Evolutionary conservation across 2,329 filamentous ascomycete species (phyloP).

Genomic region (Ophiostoma tasmaniense): DNA sequence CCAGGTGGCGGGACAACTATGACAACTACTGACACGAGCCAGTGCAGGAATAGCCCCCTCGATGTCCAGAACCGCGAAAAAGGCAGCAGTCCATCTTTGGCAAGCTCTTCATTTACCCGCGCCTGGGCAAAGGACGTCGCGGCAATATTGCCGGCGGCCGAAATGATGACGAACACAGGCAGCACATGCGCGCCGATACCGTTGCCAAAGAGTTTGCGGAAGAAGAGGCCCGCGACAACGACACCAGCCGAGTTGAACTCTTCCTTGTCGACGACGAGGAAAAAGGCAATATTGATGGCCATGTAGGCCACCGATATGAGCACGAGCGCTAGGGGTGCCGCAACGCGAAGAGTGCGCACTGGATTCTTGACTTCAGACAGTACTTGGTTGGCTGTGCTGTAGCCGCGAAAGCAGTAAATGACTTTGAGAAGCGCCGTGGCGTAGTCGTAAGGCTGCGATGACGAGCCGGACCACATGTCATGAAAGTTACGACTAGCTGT

Average conservation of each 20-base stretch:
- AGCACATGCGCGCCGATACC: neutral
- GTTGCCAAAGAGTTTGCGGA: neutral
- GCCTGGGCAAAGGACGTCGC: neutral
- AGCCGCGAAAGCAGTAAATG: slow-evolving; percentile 47
- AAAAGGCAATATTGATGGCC: neutral
- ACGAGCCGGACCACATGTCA: slow-evolving; percentile 32
- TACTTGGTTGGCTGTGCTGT: slow-evolving; percentile 47
- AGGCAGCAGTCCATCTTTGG: neutral
- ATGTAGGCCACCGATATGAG: neutral
- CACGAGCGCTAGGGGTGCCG: neutral
- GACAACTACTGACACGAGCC: neutral
- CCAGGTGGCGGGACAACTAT: neutral
- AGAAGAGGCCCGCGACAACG: neutral
- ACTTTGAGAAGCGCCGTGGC: slow-evolving; percentile 47
- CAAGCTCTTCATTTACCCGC: neutral
- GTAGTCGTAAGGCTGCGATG: slow-evolving; percentile 34
- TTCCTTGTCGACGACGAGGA: neutral
- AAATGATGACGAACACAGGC: neutral
- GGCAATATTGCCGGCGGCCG: neutral
- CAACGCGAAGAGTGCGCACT: slow-evolving; percentile 48
- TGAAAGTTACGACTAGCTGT: slow-evolving; percentile 4
- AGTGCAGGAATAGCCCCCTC: neutral
- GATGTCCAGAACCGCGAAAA: neutral
- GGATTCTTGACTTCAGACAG: slow-evolving; percentile 50
- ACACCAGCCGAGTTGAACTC: neutral